phyloP scores from a whole-genome alignment of 2,329 filamentous ascomycete species.

The Ophiostoma pallidulum region DNA sequence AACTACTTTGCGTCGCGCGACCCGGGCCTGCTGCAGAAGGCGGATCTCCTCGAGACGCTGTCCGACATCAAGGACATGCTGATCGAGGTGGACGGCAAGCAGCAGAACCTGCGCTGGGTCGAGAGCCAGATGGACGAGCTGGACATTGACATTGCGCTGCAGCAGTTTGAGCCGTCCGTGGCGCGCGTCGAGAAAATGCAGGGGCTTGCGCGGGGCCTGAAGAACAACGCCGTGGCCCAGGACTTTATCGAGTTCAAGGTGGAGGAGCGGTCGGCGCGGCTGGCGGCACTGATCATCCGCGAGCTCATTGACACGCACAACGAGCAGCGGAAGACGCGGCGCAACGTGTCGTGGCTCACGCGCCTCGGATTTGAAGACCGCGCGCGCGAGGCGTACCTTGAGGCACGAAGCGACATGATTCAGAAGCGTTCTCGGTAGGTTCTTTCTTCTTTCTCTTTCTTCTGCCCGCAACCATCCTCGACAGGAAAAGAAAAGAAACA shows the following conservation, averaged over 20 bases:
- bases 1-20: conserved; percentile 78
- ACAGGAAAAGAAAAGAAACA: too few relatives aligned
- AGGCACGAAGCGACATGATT: conserved; percentile 67
- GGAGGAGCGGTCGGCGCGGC: conserved; percentile 68
- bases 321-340: conserved; percentile 66
- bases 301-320: conserved; percentile 70
- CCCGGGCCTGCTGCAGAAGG: conserved; percentile 65
- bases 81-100: conserved; percentile 92
- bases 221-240: conserved; percentile 78
- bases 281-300: conserved; percentile 67
- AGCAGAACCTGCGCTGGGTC: conserved; percentile 92
- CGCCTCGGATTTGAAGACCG: conserved; percentile 83
- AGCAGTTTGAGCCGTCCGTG: conserved; percentile 79
- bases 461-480: too few relatives aligned
- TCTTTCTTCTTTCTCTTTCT: neutral
- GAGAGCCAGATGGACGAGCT: conserved; percentile 92
- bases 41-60: conserved; percentile 67
- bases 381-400: conserved; percentile 77
- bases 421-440: conserved; percentile 73
- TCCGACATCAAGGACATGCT: conserved; percentile 78
- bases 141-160: conserved; percentile 89
- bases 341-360: conserved; percentile 75
- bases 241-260: conserved; percentile 89
- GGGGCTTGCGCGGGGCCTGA: conserved; percentile 66
- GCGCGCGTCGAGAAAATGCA: conserved; percentile 76